A percentile compares a stretch with the other conserved stretches of the same genome.
These are phyloP conservation scores for Capsicum pubescens DNA, from an alignment of 257 asterid species.

Conservation along the genomic window DNA sequence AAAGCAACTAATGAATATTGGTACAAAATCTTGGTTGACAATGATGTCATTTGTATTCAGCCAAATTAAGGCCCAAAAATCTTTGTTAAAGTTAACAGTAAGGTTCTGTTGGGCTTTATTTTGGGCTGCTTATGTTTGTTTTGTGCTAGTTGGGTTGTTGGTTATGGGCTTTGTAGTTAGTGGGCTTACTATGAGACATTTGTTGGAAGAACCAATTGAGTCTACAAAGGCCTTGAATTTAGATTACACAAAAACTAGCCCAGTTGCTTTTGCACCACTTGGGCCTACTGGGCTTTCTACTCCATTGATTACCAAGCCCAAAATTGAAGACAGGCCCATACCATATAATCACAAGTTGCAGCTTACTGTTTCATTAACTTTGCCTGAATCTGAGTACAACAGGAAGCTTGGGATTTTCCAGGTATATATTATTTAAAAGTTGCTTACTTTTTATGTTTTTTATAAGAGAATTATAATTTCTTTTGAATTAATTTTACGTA, in stretches of 20 bases:
- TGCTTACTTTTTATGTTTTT: too few species aligned
- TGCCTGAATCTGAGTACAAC: slow-evolving; percentile 73
- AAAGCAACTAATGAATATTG: slow-evolving; percentile 40
- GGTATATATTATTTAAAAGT: slow-evolving; percentile 32
- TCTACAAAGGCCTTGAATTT: slow-evolving; percentile 51
- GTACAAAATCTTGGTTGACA: slow-evolving; percentile 31
- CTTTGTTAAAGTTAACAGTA: slow-evolving; percentile 40
- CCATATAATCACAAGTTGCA: slow-evolving; percentile 52
- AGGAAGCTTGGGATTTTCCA: slow-evolving; percentile 68
- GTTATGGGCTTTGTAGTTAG: slow-evolving; percentile 47
- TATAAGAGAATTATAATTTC: too few species aligned
- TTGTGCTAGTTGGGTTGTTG: slow-evolving; percentile 49
- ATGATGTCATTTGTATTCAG: slow-evolving; percentile 36
- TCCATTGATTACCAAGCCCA: slow-evolving; percentile 25
- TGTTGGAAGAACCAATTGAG: slow-evolving; percentile 58
- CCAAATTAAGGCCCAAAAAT: slow-evolving; percentile 40
- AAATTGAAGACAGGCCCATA: slow-evolving; percentile 30
- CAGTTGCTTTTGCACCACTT: slow-evolving; percentile 55
- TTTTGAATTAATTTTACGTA: not conserved
- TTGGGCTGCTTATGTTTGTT: slow-evolving; percentile 52
- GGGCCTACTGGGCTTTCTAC: slow-evolving; percentile 29
- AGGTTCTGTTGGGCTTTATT: slow-evolving; percentile 49
- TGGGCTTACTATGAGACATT: slow-evolving; percentile 41
- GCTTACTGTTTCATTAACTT: slow-evolving; percentile 53
- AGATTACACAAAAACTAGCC: slow-evolving; percentile 65